These are phyloP conservation scores for Arthrinium puccinioides DNA, from an alignment of 2,329 filamentous ascomycete species.

Conservation along the genomic window DNA sequence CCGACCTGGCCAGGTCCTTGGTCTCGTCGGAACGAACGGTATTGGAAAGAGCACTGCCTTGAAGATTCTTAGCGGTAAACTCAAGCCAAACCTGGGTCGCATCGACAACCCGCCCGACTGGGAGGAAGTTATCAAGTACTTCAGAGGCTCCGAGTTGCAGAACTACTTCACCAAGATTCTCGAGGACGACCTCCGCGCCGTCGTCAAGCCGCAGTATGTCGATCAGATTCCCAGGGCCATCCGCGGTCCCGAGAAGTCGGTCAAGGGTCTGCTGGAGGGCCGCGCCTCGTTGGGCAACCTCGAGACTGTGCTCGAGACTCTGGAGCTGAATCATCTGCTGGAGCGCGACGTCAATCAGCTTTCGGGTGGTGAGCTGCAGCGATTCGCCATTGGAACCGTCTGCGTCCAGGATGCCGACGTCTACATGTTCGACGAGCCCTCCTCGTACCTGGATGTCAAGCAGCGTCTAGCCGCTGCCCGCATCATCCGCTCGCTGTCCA, in stretches of 20 bases:
- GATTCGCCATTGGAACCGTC: slow-evolving; percentile 93
- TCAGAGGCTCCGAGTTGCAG: slow-evolving; percentile 94
- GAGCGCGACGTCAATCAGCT: slow-evolving; percentile 86
- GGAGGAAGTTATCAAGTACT: slow-evolving; percentile 98
- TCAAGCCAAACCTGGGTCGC: slow-evolving; percentile 94
- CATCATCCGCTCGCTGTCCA: slow-evolving; percentile 85
- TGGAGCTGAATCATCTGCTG: slow-evolving; percentile 83
- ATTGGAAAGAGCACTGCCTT: slow-evolving; percentile 99
- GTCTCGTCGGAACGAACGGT: slow-evolving; percentile 98
- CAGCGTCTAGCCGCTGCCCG: slow-evolving; percentile 89
- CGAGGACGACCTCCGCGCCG: slow-evolving; percentile 93
- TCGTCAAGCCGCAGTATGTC: slow-evolving; percentile 98
- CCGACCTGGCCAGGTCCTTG: slow-evolving; percentile 87
- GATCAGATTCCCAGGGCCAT: slow-evolving; percentile 95
- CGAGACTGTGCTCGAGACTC: slow-evolving; percentile 71
- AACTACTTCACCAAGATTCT: slow-evolving; percentile 99
- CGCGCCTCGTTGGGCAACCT: slow-evolving; percentile 72
- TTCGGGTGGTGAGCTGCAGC: slow-evolving; percentile 95
- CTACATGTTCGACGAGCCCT: slow-evolving; percentile 99
- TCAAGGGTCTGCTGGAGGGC: slow-evolving; percentile 69
- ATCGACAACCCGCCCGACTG: slow-evolving; percentile 97
- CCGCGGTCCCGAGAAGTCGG: slow-evolving; percentile 71
- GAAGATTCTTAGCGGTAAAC: slow-evolving; percentile 96
- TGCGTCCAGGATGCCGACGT: slow-evolving; percentile 95
- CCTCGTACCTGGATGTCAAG: slow-evolving; percentile 98